Evolutionary conservation across 441 rosid species (phyloP).

Genomic region (Bocquillonia castaneifolia): DNA sequence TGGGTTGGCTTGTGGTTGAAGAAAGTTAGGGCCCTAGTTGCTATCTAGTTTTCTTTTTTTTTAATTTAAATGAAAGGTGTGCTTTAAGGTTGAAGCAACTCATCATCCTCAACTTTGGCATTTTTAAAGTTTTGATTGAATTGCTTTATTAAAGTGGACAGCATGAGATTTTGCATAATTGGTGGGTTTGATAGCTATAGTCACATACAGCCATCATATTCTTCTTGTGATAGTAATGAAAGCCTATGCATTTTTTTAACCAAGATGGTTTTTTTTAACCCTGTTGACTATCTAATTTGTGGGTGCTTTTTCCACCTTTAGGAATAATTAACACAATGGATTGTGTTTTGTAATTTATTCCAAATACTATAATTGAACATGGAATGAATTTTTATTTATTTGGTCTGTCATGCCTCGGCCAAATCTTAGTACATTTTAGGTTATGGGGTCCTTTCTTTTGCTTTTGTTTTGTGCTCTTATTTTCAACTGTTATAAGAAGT

Average conservation of each 20-base stretch:
- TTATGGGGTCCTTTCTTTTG: not conserved
- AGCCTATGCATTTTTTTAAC: conserved; percentile 21
- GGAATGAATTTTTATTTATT: too few species aligned
- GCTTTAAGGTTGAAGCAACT: conserved; percentile 20
- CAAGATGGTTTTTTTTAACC: conserved; percentile 12
- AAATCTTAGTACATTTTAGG: not conserved
- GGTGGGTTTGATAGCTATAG: conserved; percentile 25
- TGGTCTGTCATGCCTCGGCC: not conserved
- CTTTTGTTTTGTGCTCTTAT: not conserved
- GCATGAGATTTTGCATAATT: conserved; percentile 43
- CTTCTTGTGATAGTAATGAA: conserved; percentile 22
- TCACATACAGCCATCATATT: conserved; percentile 16
- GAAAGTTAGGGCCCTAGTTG: conserved; percentile 33
- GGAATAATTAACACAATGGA: not conserved
- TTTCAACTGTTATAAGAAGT: conserved; percentile 7
- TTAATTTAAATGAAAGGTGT: conserved; percentile 10
- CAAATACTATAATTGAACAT: not conserved
- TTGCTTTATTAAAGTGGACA: conserved; percentile 36
- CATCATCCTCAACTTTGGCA: not conserved
- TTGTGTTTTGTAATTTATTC: not conserved
- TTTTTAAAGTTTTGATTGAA: conserved; percentile 13
- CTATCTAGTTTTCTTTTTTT: too few species aligned
- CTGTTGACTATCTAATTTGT: conserved; percentile 2
- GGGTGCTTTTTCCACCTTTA: not conserved
- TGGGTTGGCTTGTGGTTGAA: conserved; percentile 32